These are phyloP conservation scores for Neofusicoccum ribis DNA, from an alignment of 2,329 filamentous ascomycete species.

Conservation along the genomic window DNA sequence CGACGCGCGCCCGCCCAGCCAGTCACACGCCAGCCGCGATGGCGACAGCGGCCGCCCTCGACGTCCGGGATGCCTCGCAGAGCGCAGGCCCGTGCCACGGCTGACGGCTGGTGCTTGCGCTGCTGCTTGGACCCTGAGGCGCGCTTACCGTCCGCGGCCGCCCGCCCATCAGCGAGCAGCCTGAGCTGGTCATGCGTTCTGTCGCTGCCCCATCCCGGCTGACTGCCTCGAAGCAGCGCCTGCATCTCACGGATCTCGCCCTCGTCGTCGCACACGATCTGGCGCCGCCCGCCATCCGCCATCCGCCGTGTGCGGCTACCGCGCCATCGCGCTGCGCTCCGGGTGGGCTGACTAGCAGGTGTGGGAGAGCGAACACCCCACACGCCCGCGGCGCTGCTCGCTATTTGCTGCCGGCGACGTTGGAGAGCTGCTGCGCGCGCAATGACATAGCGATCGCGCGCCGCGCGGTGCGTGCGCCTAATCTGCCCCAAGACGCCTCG, in stretches of 20 bases:
- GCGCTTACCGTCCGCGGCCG: conserved; percentile 9
- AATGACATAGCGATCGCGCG: conserved; percentile 14
- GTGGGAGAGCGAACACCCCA: not conserved
- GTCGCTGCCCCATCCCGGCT: not conserved
- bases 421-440: not conserved
- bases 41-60: conserved; percentile 2
- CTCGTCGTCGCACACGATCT: conserved; percentile 6
- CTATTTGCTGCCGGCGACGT: not conserved
- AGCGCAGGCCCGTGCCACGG: conserved; percentile 11
- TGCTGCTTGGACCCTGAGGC: conserved; percentile 16
- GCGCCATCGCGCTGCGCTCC: not conserved
- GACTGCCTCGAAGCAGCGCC: conserved; percentile 1
- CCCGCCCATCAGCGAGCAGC: not conserved
- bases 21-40: conserved; percentile 16
- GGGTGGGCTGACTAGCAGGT: not conserved
- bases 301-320: conserved; percentile 4
- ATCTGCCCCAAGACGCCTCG: not conserved
- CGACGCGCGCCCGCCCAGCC: conserved; percentile 6
- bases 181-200: conserved; percentile 11
- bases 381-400: not conserved
- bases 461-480: conserved; percentile 6
- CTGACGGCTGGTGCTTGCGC: conserved; percentile 1
- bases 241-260: conserved; percentile 9
- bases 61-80: not conserved
- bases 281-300: not conserved